Percentiles rank a stretch among this genome's conserved stretches.
Conservation (phyloP, 2,329 filamentous ascomycete genomes). For the Davidsoniella australis region DNA sequence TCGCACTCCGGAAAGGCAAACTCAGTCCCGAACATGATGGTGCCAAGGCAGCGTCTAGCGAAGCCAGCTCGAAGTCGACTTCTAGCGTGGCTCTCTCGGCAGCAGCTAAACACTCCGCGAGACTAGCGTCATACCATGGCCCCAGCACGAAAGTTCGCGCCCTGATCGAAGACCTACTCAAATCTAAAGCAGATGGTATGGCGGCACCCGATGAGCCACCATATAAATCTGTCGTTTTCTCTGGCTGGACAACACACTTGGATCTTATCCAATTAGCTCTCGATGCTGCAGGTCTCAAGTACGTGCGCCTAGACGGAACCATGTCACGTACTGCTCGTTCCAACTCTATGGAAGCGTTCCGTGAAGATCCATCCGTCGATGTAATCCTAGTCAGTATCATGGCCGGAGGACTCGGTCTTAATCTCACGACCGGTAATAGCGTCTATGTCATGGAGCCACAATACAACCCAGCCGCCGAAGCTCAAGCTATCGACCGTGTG, state of each 20-base stretch:
- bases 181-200: slow-evolving; percentile 44
- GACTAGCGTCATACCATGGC: slow-evolving; percentile 50
- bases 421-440: slow-evolving; percentile 68
- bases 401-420: slow-evolving; percentile 80
- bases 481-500: slow-evolving; percentile 85
- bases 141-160: slow-evolving; percentile 86
- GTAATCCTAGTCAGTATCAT: slow-evolving; percentile 86
- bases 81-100: neutral
- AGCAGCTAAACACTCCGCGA: slow-evolving; percentile 6
- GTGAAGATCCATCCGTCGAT: slow-evolving; percentile 50
- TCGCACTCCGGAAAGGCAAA: slow-evolving; percentile 48
- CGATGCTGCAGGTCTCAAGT: slow-evolving; percentile 45
- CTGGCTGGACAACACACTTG: slow-evolving; percentile 86
- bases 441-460: slow-evolving; percentile 98
- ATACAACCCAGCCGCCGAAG: slow-evolving; percentile 89
- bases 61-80: slow-evolving; percentile 11
- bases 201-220: slow-evolving; percentile 48
- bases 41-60: slow-evolving; percentile 22
- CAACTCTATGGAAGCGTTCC: slow-evolving; percentile 60
- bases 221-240: slow-evolving; percentile 88
- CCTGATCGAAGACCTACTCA: slow-evolving; percentile 56
- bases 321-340: slow-evolving; percentile 65
- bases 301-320: slow-evolving; percentile 73
- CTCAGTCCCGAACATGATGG: slow-evolving; percentile 40
- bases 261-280: slow-evolving; percentile 81